These are phyloP conservation scores for Edaphochlamys debaryana DNA, from an alignment of 139 green algal species.

Conservation along the genomic window DNA sequence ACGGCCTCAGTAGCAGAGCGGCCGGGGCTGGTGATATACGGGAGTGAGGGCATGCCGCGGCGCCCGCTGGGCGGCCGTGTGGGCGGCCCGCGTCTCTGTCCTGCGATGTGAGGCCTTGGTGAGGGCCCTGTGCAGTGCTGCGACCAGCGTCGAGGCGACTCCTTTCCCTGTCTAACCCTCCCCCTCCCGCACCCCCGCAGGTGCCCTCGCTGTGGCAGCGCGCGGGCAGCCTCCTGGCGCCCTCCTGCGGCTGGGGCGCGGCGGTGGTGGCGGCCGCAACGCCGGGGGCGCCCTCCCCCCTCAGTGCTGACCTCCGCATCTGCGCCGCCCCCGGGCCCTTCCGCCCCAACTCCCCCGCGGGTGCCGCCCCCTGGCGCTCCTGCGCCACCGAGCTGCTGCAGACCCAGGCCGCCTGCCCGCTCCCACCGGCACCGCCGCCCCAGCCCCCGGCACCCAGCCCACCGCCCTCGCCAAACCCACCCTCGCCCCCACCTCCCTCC, in stretches of 20 bases:
- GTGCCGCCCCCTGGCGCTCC: not conserved
- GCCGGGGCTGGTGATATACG: too few species aligned
- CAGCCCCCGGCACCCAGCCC: too few species aligned
- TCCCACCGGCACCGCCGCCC: not conserved
- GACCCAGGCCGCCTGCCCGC: slow-evolving; percentile 7
- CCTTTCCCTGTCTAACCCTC: too few species aligned
- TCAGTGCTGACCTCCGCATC: not conserved
- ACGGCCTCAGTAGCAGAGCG: too few species aligned
- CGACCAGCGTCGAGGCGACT: too few species aligned
- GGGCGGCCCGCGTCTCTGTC: too few species aligned
- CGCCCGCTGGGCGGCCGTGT: too few species aligned
- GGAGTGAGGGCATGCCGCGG: too few species aligned
- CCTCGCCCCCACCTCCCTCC: not conserved
- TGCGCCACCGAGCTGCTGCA: not conserved
- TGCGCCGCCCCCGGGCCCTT: not conserved
- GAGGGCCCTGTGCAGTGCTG: too few species aligned
- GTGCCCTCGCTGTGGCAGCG: not conserved
- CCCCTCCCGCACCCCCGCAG: not conserved
- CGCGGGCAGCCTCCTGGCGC: not conserved
- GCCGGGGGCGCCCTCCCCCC: too few species aligned
- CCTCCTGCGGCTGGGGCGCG: slow-evolving; percentile 31
- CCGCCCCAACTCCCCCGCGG: slow-evolving; percentile 16
- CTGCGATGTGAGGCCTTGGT: too few species aligned
- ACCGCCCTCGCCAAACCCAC: too few species aligned
- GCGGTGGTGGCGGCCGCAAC: not conserved